phyloP scores from a whole-genome alignment of 768 basidiomycete species.

The Dictyophora rubrovolvata region DNA sequence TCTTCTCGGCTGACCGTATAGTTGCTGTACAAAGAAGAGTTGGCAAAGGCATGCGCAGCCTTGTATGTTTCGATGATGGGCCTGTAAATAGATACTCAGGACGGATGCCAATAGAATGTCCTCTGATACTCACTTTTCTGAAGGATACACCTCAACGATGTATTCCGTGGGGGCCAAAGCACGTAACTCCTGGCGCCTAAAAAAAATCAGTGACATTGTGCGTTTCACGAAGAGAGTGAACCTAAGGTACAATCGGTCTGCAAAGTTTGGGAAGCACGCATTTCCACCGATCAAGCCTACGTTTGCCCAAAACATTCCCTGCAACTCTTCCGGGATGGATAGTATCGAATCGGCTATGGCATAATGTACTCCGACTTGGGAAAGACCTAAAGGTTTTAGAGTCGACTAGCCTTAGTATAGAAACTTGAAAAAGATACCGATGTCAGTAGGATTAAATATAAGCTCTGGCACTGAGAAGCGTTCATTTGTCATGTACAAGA shows the following conservation, averaged over 20 bases:
- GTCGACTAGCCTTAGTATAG: background rate
- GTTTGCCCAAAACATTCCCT: constrained; percentile 93
- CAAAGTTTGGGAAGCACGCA: constrained; percentile 65
- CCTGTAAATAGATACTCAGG: constrained; percentile 26
- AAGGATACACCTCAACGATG: constrained; percentile 63
- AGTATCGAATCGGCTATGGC: constrained; percentile 70
- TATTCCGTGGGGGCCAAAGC: constrained; percentile 74
- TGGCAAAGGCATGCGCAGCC: constrained; percentile 50
- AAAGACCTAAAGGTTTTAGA: constrained; percentile 41
- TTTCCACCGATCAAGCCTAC: constrained; percentile 86
- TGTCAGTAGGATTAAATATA: constrained; percentile 81
- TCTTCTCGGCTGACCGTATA: constrained; percentile 66
- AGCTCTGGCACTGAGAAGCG: constrained; percentile 89
- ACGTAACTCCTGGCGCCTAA: constrained; percentile 45
- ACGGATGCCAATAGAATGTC: constrained; percentile 2
- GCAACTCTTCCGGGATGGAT: constrained; percentile 66
- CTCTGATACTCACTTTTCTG: constrained; percentile 53
- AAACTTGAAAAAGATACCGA: constrained; percentile 39
- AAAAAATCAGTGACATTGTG: background rate
- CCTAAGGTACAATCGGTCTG: constrained; percentile 57
- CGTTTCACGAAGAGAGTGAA: background rate
- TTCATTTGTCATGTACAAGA: constrained; percentile 84
- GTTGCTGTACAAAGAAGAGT: constrained; percentile 37
- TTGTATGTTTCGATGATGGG: constrained; percentile 58
- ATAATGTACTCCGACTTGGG: constrained; percentile 69